Conservation (phyloP, 345 rosid genomes). For the Anastatica hierochuntica region DNA sequence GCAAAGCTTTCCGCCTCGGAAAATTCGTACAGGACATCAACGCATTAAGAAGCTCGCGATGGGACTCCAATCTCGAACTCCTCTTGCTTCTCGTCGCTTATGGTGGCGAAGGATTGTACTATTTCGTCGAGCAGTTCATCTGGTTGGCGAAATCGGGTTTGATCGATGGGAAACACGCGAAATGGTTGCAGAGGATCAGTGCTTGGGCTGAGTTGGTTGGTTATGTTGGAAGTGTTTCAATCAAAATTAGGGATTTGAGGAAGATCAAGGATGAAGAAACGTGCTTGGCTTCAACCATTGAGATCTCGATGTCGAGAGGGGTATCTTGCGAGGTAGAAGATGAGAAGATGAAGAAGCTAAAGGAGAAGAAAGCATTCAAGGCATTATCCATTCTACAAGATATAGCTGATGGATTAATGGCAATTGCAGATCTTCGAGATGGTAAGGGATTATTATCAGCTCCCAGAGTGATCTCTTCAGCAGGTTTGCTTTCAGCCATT, state of each 20-base stretch:
- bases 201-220: conserved; percentile 81
- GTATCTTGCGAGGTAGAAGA: conserved; percentile 33
- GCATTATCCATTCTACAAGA: too few relatives aligned
- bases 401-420: too few relatives aligned
- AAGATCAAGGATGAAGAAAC: conserved; percentile 38
- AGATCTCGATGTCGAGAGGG: conserved; percentile 48
- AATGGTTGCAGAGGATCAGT: conserved; percentile 46
- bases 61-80: too few relatives aligned
- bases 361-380: too few relatives aligned
- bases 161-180: conserved; percentile 46
- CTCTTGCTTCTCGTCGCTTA: conserved; percentile 24
- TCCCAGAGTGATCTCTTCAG: too few relatives aligned
- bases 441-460: too few relatives aligned
- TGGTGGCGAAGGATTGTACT: conserved; percentile 82
- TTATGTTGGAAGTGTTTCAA: conserved; percentile 54
- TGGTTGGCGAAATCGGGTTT: conserved; percentile 86
- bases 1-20: conserved; percentile 90
- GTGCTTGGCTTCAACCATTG: conserved; percentile 41
- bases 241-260: conserved; percentile 70
- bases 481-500: too few relatives aligned
- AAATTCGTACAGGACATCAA: conserved; percentile 85
- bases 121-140: conserved; percentile 71
- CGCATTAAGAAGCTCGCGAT: conserved; percentile 52
- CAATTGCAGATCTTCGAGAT: too few relatives aligned
- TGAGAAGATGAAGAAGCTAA: conserved; percentile 37